A percentile compares a stretch with the other conserved stretches of the same genome.
These are phyloP conservation scores for Boletellus ananiceps DNA, from an alignment of 768 basidiomycete species.

Conservation along the genomic window DNA sequence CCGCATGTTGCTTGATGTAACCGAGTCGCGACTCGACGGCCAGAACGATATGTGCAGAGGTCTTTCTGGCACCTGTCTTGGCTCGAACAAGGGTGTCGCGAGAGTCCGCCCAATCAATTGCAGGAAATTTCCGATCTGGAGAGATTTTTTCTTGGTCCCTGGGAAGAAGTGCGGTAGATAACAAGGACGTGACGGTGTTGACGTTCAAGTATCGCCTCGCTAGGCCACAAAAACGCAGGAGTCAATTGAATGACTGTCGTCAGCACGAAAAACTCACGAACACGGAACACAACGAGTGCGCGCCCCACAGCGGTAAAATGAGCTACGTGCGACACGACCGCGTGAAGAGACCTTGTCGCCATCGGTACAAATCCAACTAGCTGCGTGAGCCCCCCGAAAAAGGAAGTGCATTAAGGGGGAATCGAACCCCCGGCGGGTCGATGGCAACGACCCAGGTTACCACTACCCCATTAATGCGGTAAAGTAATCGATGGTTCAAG, in stretches of 20 bases:
- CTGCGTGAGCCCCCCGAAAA: not conserved
- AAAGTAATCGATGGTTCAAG: too few relatives aligned
- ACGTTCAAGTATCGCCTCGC: slow-evolving; percentile 5
- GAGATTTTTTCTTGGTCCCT: not conserved
- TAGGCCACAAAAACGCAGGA: slow-evolving; percentile 1
- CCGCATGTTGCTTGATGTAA: slow-evolving; percentile 44
- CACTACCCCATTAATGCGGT: slow-evolving; percentile 59
- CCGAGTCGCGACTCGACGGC: slow-evolving; percentile 74
- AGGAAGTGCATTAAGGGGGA: slow-evolving; percentile 69
- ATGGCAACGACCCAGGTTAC: slow-evolving; percentile 67
- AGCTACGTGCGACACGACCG: not conserved
- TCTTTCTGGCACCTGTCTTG: slow-evolving; percentile 88
- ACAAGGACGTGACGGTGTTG: not conserved
- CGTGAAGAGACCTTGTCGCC: slow-evolving; percentile 1
- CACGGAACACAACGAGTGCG: not conserved
- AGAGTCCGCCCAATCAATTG: slow-evolving; percentile 9
- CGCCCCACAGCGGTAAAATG: not conserved
- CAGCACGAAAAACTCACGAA: slow-evolving; percentile 12
- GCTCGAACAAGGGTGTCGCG: slow-evolving; percentile 84
- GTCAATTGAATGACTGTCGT: not conserved
- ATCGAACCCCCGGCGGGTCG: slow-evolving; percentile 89
- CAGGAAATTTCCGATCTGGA: not conserved
- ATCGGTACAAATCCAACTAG: not conserved
- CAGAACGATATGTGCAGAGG: slow-evolving; percentile 82
- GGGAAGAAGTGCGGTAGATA: not conserved